Evolutionary conservation across 345 rosid species (phyloP), one percentile per base, ranked within the genome.

Genomic region (Pugionium dolabratum): DNA sequence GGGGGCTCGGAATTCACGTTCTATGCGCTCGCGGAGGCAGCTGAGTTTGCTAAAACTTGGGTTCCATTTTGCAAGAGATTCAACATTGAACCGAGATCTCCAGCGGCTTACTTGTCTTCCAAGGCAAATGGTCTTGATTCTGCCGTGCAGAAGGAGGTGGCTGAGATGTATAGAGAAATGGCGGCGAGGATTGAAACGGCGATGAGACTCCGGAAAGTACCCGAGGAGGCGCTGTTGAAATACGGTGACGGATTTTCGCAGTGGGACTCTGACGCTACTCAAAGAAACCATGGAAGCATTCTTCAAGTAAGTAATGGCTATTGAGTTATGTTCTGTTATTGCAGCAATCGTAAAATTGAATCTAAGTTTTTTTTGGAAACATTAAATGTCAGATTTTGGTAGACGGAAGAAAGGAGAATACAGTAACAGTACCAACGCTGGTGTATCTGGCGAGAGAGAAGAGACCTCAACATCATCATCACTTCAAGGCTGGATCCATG

Each of bases 401-500:
- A 6, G 90, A 90, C 52, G 75, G 86, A 63, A 81, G 73, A 59
- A 60, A 46, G 30, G 87, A 80, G 35, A 61, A 9, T 2, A 72
- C 67, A 84, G 76, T 9, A 47, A 42, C 6, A 36, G 36, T 88
- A 70, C 97, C 97, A 5, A 85, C 84, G 2, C 66, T 86, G 44
- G 91, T 88, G 32, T 88, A 88, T 75, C 2, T 91, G 76, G 86
- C 96, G 51, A 76, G 97, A 37, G 96, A 88, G 75, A 91, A 88
- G 75, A 72, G 93, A 67, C 84, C 86, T 10, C 62, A 83, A 9
- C 62, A 74, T 79, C 79, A 63, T 53, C 96, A 91, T 70, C 78
- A 91, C 70, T 91, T 80, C 82, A 91, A 91, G 76, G 96, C 97
- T 31, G 96, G 97, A 67, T 84, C 96, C 31, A 85, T 91, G 86